Percentiles rank a stretch among this genome's conserved stretches.
Evolutionary conservation across 1,139 yeast species (phyloP).

Genomic region (Kluyveromyces sp.): DNA sequence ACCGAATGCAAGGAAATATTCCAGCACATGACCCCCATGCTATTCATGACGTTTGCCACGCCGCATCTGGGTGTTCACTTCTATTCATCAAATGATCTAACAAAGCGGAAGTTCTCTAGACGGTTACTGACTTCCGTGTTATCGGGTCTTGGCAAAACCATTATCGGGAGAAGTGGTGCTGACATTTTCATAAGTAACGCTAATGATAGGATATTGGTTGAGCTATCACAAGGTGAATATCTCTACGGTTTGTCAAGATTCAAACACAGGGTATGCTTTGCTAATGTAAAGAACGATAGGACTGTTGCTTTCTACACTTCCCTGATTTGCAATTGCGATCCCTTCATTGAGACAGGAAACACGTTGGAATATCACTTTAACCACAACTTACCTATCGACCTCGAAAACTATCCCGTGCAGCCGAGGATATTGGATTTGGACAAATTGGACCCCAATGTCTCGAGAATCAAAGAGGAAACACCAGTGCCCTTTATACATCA

Average conservation of each 20-base stretch:
- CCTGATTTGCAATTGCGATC: slow-evolving; percentile 41
- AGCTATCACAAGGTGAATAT: slow-evolving; percentile 48
- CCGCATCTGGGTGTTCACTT: slow-evolving; percentile 77
- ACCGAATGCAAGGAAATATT: slow-evolving; percentile 44
- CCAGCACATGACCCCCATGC: slow-evolving; percentile 51
- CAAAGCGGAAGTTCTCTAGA: slow-evolving; percentile 21
- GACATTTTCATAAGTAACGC: slow-evolving; percentile 56
- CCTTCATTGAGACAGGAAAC: slow-evolving; percentile 37
- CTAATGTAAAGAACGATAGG: slow-evolving; percentile 73
- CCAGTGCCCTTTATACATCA: background rate
- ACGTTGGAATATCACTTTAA: slow-evolving; percentile 29
- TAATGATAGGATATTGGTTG: slow-evolving; percentile 39
- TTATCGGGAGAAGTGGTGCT: slow-evolving; percentile 68
- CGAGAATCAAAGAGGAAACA: slow-evolving; percentile 4
- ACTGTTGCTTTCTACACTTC: slow-evolving; percentile 53
- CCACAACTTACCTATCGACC: slow-evolving; percentile 25
- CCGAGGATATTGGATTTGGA: slow-evolving; percentile 55
- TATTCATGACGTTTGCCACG: slow-evolving; percentile 79
- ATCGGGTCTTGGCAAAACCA: slow-evolving; percentile 52
- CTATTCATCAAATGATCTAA: slow-evolving; percentile 24
- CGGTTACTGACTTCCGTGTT: slow-evolving; percentile 39
- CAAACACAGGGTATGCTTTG: slow-evolving; percentile 50
- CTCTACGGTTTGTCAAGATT: slow-evolving; percentile 51
- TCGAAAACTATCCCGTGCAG: slow-evolving; percentile 10
- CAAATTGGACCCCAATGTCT: slow-evolving; percentile 26